These are phyloP conservation scores for Pleurotus sapidus DNA, from an alignment of 768 basidiomycete genomes.

Conservation along the genomic window DNA sequence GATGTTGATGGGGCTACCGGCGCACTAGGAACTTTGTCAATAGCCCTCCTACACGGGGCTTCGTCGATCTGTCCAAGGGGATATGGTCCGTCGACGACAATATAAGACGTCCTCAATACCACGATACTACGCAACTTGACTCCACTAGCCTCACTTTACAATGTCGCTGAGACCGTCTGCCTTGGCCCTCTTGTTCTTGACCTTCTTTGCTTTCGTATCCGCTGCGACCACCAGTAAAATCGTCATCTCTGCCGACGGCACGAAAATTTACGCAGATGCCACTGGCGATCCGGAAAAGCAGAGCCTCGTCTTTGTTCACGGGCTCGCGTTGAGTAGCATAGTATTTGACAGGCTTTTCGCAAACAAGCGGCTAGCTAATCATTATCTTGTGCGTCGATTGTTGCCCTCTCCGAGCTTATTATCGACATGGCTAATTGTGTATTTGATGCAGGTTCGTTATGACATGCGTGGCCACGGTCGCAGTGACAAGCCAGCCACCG, in stretches of 20 bases:
- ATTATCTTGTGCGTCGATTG: background rate
- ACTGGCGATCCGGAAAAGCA: slow-evolving; percentile 5
- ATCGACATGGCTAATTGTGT: background rate
- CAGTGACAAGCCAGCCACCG: slow-evolving; percentile 8
- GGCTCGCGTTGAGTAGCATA: background rate
- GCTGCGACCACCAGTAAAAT: background rate
- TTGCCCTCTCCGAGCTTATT: background rate
- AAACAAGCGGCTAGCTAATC: background rate
- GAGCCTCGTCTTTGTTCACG: slow-evolving; percentile 9
- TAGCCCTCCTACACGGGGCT: no score
- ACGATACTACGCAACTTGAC: no score
- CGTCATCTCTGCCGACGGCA: slow-evolving; percentile 28
- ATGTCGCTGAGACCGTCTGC: background rate
- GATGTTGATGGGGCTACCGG: no score
- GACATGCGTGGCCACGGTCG: slow-evolving; percentile 5
- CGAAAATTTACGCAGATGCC: slow-evolving; percentile 24
- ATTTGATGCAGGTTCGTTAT: slow-evolving; percentile 7
- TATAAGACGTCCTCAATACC: no score
- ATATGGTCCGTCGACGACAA: no score
- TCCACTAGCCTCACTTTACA: background rate
- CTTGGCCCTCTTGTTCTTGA: background rate
- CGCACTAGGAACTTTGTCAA: no score
- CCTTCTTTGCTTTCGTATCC: background rate
- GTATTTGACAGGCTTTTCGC: slow-evolving; percentile 7
- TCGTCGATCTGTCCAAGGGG: no score